These are phyloP conservation scores for Lactarius vividus DNA, from an alignment of 768 basidiomycete species.

Conservation along the genomic window DNA sequence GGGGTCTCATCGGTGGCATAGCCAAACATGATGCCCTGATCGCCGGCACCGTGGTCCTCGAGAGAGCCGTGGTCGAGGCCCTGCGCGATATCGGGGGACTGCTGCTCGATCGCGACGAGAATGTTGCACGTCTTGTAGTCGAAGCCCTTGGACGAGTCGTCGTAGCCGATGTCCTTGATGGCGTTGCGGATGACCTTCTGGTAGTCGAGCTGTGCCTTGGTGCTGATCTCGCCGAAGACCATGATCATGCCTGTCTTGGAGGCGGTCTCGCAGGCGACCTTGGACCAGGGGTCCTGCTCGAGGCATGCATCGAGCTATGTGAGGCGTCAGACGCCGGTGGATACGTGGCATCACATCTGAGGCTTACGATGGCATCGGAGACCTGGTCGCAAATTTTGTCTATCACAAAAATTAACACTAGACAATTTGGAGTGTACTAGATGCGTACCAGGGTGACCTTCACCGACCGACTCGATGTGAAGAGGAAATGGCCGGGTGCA, in stretches of 20 bases:
- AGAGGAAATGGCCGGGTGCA: conserved; percentile 87
- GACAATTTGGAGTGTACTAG: conserved; percentile 17
- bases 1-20: conserved; percentile 96
- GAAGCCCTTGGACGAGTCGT: conserved; percentile 96
- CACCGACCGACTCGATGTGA: conserved; percentile 97
- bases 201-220: conserved; percentile 93
- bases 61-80: conserved; percentile 96
- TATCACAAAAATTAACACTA: conserved; percentile 32
- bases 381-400: conserved; percentile 99
- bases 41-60: conserved; percentile 96
- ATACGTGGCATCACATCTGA: not conserved
- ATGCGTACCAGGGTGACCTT: conserved; percentile 90
- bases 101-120: conserved; percentile 99
- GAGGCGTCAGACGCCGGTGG: not conserved
- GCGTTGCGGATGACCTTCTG: conserved; percentile 95
- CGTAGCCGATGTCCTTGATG: conserved; percentile 98
- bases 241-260: conserved; percentile 99
- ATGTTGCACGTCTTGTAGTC: conserved; percentile 99
- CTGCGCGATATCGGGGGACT: conserved; percentile 98
- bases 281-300: conserved; percentile 89
- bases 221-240: conserved; percentile 99
- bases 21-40: conserved; percentile 99
- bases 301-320: conserved; percentile 94
- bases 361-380: conserved; percentile 93
- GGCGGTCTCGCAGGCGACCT: conserved; percentile 98